These are phyloP conservation scores for Bifiguratus adelaidae DNA, from an alignment of 192 early-diverging fungal species.

Conservation along the genomic window DNA sequence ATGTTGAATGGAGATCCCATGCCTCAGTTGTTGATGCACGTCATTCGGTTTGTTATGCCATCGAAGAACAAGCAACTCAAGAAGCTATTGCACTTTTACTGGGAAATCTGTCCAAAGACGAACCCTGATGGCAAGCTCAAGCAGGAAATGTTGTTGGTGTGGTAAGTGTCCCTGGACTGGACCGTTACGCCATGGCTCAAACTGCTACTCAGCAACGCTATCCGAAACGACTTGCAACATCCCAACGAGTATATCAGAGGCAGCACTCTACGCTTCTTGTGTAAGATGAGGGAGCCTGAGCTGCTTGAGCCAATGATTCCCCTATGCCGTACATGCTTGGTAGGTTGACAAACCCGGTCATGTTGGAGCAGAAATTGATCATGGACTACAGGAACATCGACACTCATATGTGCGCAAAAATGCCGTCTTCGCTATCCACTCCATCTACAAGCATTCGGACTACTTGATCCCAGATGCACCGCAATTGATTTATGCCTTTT, in stretches of 20 bases:
- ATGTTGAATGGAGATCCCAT: conserved; percentile 92
- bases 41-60: conserved; percentile 97
- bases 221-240: conserved; percentile 93
- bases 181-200: no score
- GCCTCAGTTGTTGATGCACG: conserved; percentile 87
- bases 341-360: conserved; percentile 11
- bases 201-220: conserved; percentile 81
- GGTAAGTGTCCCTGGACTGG: conserved; percentile 34
- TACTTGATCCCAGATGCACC: conserved; percentile 93
- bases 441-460: conserved; percentile 83
- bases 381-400: conserved; percentile 62
- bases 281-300: conserved; percentile 92
- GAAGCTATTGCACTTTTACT: conserved; percentile 94
- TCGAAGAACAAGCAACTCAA: conserved; percentile 94
- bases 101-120: conserved; percentile 94
- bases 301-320: conserved; percentile 90
- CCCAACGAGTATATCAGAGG: conserved; percentile 98
- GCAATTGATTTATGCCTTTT: conserved; percentile 69
- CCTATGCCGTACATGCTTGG: conserved; percentile 78
- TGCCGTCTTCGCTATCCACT: conserved; percentile 85
- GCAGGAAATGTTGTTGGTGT: conserved; percentile 92
- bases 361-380: not conserved
- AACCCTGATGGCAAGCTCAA: conserved; percentile 86
- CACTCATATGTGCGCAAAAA: conserved; percentile 99
- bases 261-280: conserved; percentile 84